A percentile compares a stretch with the other conserved stretches of the same genome.
Conservation (phyloP, 768 basidiomycete genomes). For the Psilocybe azurescens region DNA sequence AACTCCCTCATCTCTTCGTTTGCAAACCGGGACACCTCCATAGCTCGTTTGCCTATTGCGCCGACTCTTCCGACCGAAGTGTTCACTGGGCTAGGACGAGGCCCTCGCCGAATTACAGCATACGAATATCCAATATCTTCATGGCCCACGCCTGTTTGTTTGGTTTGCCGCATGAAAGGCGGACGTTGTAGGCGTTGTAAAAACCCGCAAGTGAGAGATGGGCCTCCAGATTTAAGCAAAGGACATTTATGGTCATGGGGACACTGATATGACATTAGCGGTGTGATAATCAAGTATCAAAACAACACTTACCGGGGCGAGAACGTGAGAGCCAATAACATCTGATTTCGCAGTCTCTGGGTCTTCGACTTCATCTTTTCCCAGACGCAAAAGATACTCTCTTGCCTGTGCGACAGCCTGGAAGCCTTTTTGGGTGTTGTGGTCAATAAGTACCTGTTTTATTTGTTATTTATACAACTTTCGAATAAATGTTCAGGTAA, state of each 20-base stretch:
- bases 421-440: constrained; percentile 78
- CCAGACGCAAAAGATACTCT: constrained; percentile 69
- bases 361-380: constrained; percentile 61
- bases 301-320: constrained; percentile 74
- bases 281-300: constrained; percentile 10
- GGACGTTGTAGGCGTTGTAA: constrained; percentile 89
- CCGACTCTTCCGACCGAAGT: constrained; percentile 57
- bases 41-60: constrained; percentile 51
- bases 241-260: constrained; percentile 92
- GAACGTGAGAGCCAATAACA: constrained; percentile 73
- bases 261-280: constrained; percentile 55
- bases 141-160: constrained; percentile 83
- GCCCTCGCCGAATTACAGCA: constrained; percentile 82
- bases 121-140: constrained; percentile 93
- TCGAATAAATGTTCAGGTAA: not conserved
- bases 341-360: constrained; percentile 36
- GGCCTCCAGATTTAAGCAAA: constrained; percentile 60
- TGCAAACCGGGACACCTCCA: constrained; percentile 37
- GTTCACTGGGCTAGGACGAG: constrained; percentile 53
- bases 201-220: constrained; percentile 75
- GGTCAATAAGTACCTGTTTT: constrained; percentile 82
- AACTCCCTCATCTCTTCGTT: constrained; percentile 44
- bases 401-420: constrained; percentile 79
- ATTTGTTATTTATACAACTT: constrained; percentile 7
- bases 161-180: constrained; percentile 83